Evolutionary conservation across 1,284 basidiomycete genomes (phyloP), one percentile per base, ranked within the genome.

Genomic region (Caloboletus firmus): DNA sequence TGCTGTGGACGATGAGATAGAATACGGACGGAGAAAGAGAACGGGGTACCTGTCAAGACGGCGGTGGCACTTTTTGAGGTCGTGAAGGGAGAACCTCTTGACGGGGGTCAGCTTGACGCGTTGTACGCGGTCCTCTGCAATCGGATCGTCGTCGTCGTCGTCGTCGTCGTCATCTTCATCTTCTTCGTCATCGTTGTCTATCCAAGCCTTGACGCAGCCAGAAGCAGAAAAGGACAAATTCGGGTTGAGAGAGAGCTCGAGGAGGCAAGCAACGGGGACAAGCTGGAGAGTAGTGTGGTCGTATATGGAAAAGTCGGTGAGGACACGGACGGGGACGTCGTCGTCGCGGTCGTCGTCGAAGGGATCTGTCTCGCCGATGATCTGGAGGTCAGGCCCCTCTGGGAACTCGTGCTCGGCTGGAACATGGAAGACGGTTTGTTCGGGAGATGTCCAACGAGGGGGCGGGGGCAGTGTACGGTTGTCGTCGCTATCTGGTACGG

Each of bases 221-320:
- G 72, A 66, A 10, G 74, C 76, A 17, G 66, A 60, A 54, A 67
- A 71, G 15, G 50, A 54, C 20, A 57, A 44, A 18, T 26, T 32
- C 42, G 64, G 18, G 55, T 59, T 49, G 41, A 57, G 56, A 32
- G 59, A 34, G 43, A 74, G 58, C 22, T 65, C 57, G 5, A 77
- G 59, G 8, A 83, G 62, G 22, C 70, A 56, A 0, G 64, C 70
- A 18, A 78, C 59, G 10, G 73, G 64, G 7, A 82, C 63, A 8
- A 79, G 63, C 22, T 72, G 61, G 6, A 62, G 55, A 1, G 73
- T 74, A 1, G 60, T 54, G 20, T 58, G 40, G 11, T 80, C 64
- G 49, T 81, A 85, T 43, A 87, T 69, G 0, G 69, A 63, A 58
- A 85, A 87, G 51, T 80, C 67, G 0, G 72, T 68, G 17, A 87